phyloP scores from a whole-genome alignment of 2,329 filamentous ascomycete genomes.

The Trichophyton simii region DNA sequence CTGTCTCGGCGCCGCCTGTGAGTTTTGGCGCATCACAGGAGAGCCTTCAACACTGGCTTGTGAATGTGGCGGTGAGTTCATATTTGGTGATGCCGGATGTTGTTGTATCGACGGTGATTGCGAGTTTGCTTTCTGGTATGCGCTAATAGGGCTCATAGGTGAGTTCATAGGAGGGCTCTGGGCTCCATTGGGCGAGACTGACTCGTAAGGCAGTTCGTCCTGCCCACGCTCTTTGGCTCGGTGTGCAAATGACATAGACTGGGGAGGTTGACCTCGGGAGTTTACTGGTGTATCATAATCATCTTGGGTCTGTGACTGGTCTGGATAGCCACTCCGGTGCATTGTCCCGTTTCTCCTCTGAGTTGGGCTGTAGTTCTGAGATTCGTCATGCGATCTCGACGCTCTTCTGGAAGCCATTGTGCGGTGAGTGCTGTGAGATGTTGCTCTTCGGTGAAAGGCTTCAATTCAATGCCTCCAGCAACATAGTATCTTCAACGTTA shows the following conservation, averaged over 20 bases:
- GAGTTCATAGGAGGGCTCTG: neutral
- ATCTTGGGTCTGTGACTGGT: slow-evolving; percentile 46
- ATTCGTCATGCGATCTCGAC: neutral
- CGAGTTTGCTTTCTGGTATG: slow-evolving; percentile 2
- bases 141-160: neutral
- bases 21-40: slow-evolving; percentile 3
- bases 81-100: slow-evolving; percentile 2
- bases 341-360: neutral
- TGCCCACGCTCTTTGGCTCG: slow-evolving; percentile 11
- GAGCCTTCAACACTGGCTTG: slow-evolving; percentile 3
- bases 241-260: slow-evolving; percentile 20
- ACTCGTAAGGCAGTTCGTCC: slow-evolving; percentile 1
- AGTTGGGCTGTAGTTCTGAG: neutral
- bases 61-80: slow-evolving; percentile 4
- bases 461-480: neutral
- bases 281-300: slow-evolving; percentile 47
- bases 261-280: slow-evolving; percentile 42
- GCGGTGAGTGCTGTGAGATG: neutral
- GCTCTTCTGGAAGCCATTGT: neutral
- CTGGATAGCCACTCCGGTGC: slow-evolving; percentile 4
- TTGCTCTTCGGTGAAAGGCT: too few relatives aligned
- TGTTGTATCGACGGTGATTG: slow-evolving; percentile 3
- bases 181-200: neutral
- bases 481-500: neutral
- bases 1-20: slow-evolving; percentile 14